phyloP scores from a whole-genome alignment of 2,329 filamentous ascomycete species.

The Colletotrichum limetticola region DNA sequence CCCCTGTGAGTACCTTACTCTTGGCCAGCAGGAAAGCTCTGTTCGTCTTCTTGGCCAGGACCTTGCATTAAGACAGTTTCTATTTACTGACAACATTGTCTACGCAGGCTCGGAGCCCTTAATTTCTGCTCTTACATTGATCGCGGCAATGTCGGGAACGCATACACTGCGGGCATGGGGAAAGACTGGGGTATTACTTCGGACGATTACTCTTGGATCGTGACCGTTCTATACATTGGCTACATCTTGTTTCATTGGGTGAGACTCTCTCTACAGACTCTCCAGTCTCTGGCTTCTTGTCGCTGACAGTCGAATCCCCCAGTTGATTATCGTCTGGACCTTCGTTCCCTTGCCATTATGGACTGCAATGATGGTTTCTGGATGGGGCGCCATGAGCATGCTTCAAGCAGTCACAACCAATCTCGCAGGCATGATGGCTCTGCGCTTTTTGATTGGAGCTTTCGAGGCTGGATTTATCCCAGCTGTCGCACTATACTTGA shows the following conservation, averaged over 20 bases:
- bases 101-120: background rate
- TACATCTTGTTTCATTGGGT: constrained; percentile 24
- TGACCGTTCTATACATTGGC: constrained; percentile 21
- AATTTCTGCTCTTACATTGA: constrained; percentile 26
- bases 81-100: background rate
- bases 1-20: constrained; percentile 13
- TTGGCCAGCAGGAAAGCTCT: too few species aligned
- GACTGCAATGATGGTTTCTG: constrained; percentile 32
- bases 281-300: background rate
- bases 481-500: constrained; percentile 55
- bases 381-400: constrained; percentile 34
- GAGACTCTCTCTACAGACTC: too few species aligned
- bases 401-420: constrained; percentile 46
- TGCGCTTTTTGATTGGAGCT: constrained; percentile 53
- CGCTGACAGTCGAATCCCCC: background rate
- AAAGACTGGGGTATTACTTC: constrained; percentile 22
- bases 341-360: constrained; percentile 37
- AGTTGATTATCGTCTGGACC: constrained; percentile 36
- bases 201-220: constrained; percentile 30
- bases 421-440: constrained; percentile 49
- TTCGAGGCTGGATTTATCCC: constrained; percentile 55
- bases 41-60: too few species aligned
- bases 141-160: constrained; percentile 26
- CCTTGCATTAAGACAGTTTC: too few species aligned
- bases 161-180: constrained; percentile 34